Percentiles rank a stretch among this genome's conserved stretches.
Evolutionary conservation across 345 rosid genomes (phyloP).

Genomic region (Eucalyptus pauciflora): DNA sequence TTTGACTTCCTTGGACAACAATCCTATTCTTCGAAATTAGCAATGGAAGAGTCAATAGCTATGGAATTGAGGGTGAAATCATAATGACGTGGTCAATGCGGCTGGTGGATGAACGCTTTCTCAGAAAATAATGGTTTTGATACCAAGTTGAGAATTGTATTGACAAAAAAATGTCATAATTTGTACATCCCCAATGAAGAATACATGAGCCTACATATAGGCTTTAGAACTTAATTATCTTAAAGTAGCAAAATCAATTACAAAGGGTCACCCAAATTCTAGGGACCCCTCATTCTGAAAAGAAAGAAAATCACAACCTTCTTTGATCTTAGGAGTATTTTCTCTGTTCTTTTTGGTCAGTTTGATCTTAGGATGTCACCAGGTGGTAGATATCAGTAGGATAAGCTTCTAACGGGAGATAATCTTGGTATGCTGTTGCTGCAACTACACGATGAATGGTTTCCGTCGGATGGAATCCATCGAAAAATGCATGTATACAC

Average conservation of each 20-base stretch:
- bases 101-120: neutral
- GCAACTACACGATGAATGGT: slow-evolving; percentile 1
- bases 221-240: too few species aligned
- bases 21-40: neutral
- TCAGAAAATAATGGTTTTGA: too few species aligned
- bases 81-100: neutral
- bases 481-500: slow-evolving; percentile 12
- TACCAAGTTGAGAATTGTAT: too few species aligned
- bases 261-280: neutral
- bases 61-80: neutral
- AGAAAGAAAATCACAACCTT: neutral
- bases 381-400: slow-evolving; percentile 13
- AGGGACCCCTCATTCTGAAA: neutral
- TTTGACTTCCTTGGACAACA: neutral
- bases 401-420: neutral
- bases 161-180: too few species aligned
- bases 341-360: too few species aligned
- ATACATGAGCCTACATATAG: too few species aligned
- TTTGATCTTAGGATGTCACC: neutral
- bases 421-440: slow-evolving; percentile 5
- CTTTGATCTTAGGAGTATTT: neutral
- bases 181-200: too few species aligned
- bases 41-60: neutral
- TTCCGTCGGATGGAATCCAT: slow-evolving; percentile 35
- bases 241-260: too few species aligned